These are phyloP conservation scores for Tilletia walkeri DNA, from an alignment of 1,284 basidiomycete genomes.

Conservation along the genomic window DNA sequence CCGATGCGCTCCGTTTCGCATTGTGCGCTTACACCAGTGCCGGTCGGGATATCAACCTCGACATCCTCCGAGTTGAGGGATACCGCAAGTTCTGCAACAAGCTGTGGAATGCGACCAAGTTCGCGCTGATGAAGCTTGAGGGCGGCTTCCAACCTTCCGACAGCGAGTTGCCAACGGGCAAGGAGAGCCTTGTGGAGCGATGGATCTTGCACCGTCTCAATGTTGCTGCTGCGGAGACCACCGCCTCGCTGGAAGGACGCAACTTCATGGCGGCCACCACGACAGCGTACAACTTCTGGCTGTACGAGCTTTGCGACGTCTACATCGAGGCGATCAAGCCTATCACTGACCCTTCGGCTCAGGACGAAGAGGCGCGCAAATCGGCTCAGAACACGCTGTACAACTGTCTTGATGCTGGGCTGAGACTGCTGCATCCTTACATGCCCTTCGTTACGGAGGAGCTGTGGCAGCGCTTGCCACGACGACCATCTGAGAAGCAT, in stretches of 20 bases:
- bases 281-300: constrained; percentile 88
- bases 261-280: constrained; percentile 91
- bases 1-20: constrained; percentile 91
- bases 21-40: constrained; percentile 86
- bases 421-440: constrained; percentile 90
- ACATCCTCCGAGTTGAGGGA: constrained; percentile 94
- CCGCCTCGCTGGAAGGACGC: constrained; percentile 72
- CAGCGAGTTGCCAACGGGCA: constrained; percentile 70
- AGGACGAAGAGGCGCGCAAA: constrained; percentile 71
- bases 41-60: constrained; percentile 63
- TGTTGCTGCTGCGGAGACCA: constrained; percentile 72
- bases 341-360: constrained; percentile 62
- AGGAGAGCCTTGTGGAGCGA: constrained; percentile 85
- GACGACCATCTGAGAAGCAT: constrained; percentile 75
- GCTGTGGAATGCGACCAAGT: constrained; percentile 98
- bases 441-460: constrained; percentile 99
- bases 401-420: constrained; percentile 85
- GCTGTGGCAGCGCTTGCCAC: constrained; percentile 91
- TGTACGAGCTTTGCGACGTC: constrained; percentile 97
- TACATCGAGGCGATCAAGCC: constrained; percentile 95
- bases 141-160: constrained; percentile 44
- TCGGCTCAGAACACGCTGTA: constrained; percentile 96
- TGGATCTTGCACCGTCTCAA: constrained; percentile 97
- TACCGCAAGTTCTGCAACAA: constrained; percentile 99
- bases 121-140: constrained; percentile 64